Evolutionary conservation across 164 flowering plant genomes (phyloP), one percentile per base, ranked within the genome.

Genomic region (Magnolia kwangsiensis): DNA sequence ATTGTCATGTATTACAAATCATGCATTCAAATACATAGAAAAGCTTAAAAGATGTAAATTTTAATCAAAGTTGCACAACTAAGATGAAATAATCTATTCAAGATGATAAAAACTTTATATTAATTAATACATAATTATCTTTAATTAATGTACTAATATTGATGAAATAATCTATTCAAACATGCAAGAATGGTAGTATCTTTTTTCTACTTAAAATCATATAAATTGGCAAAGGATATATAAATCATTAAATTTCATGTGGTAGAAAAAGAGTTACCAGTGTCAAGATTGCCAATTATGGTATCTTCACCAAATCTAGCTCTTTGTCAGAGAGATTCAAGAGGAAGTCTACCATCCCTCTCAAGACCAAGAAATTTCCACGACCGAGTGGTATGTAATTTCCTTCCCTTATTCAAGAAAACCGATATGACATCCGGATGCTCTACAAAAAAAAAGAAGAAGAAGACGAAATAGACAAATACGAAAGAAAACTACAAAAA

Each of bases 261-360:
- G 3, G 37, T 20, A 67, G 29, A 67, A 16, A 10, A 13, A 10
- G 31, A 67, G 14, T 19, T 67, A 91, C 97, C 97, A 0, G 90
- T 85, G 73, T 93, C 97, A 50, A 93, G 82, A 78, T 90, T 91
- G 71, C 79, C 95, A n/a, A 91, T 90, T 58, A 93, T 91, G 7
- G 85, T 75, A 75, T 90, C 90, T 87, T 88, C 88, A n/a, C 97
- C 97, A 67, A 82, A 93, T 67, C 86, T 86, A 0, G 90, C 95
- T 77, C 84, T 83, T 24, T 71, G 76, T 94, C 94, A 91, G 2
- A 89, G 49, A 0, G 97, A 90, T 9, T 23, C 2, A 1, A 77
- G 1, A 6, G 77, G 80, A 51, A 84, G 51, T 7, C 11, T 24
- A 1, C 87, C 87, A 69, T 83, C 64, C 3, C 69, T 75, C 71